Base-by-base conservation (phyloP, 805 yeast species). In the Metschnikowia chrysomelidarum region DNA sequence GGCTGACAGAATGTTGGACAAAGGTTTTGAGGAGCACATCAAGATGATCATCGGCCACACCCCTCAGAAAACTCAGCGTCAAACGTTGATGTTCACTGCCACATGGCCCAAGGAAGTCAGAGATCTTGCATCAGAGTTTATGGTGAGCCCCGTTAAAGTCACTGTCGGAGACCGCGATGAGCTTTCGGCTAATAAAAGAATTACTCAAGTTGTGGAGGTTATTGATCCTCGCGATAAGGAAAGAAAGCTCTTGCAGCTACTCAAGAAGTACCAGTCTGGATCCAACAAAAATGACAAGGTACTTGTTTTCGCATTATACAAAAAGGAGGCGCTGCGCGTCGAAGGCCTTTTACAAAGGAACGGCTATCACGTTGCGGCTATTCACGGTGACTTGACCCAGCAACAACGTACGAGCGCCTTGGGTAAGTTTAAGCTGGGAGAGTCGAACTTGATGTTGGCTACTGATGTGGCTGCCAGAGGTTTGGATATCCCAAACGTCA, bases 71-170 rank as follows among this genome's bases (percentile, higher is more conserved):
- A 24, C 36, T 8, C 52, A 72, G 19, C 73, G 98, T 67, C 98
- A 91, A 64, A 93, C 98, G 0, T 72, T 93, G 46, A 93, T 93
- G 98, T 93, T 93, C 65, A 91, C 98, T 7, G 99, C 99, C n/a
- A 93, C 99, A 1, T 93, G 98, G 98, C 99, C 99, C n/a, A 86
- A 85, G 52, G 95, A 91, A 65, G 98, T 93, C 22, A 81, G 98
- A 56, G 94, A 87, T 46, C 73, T 93, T 44, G 98, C 98, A 7
- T 57, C 79, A 13, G 75, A 83, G 5, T 93, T 83, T 63, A 85
- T 93, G 95, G 76, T 73, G 15, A 47, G 60, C 19, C 95, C 97
- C n/a, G 87, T 87, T 31, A 88, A 86, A 61, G 85, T 93, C 26
- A 80, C 93, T 27, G 84, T 93, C 56, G 98, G 98, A 53, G 84